These are phyloP conservation scores for Mortierella hygrophila DNA, from an alignment of 192 early-diverging fungal species.

Conservation along the genomic window DNA sequence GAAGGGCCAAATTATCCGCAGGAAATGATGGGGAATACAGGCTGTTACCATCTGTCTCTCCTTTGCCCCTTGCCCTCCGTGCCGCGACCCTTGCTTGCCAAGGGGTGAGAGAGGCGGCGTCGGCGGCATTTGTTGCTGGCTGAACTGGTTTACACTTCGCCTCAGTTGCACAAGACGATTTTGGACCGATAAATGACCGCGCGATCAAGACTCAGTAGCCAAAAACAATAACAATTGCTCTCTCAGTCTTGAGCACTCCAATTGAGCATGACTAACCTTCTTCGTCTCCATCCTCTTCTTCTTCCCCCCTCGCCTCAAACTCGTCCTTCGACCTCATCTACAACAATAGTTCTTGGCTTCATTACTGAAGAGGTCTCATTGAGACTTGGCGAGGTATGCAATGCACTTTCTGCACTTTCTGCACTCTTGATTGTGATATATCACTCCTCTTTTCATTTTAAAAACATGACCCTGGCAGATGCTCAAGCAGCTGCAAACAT, in stretches of 20 bases:
- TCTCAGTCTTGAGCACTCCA: conserved; percentile 1
- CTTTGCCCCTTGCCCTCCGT: not conserved
- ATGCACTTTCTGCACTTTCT: not conserved
- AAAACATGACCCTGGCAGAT: conserved; percentile 47
- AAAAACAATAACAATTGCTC: conserved; percentile 1
- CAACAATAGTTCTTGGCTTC: conserved; percentile 81
- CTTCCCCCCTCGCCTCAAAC: not conserved
- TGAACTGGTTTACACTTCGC: not conserved
- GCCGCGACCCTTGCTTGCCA: not conserved
- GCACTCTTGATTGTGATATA: not conserved
- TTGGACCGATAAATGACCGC: conserved; percentile 6
- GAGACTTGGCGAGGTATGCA: conserved; percentile 70
- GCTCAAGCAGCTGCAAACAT: conserved; percentile 68
- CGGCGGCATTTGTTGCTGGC: not conserved
- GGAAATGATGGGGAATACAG: not conserved
- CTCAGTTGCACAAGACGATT: not conserved
- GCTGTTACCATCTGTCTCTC: not conserved
- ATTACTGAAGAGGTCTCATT: conserved; percentile 87
- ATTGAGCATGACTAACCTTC: conserved; percentile 4
- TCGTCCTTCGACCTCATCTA: not conserved
- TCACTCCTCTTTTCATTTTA: conserved; percentile 72
- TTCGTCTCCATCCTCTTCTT: not conserved
- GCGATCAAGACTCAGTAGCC: not conserved
- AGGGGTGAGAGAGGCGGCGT: not conserved
- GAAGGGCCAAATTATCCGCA: not conserved